Conservation (phyloP, 2,329 filamentous ascomycete species). For the Clonostachys solani region DNA sequence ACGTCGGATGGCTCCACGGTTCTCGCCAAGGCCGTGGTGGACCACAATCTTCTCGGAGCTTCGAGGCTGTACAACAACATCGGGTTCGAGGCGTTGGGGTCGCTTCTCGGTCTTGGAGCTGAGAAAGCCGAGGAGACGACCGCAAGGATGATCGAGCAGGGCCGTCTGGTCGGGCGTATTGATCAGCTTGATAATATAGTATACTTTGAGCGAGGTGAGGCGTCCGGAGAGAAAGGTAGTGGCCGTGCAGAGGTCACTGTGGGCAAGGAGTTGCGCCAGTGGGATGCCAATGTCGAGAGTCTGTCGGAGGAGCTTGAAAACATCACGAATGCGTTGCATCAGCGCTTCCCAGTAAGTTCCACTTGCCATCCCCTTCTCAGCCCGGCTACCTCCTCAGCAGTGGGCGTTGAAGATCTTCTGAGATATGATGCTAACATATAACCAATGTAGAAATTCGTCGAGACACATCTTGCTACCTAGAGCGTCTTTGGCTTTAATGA, state of each 20-base stretch:
- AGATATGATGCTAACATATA: conserved; percentile 4
- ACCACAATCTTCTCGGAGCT: conserved; percentile 89
- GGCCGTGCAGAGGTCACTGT: conserved; percentile 59
- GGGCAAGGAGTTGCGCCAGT: conserved; percentile 71
- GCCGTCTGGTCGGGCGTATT: conserved; percentile 79
- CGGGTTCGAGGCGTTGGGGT: conserved; percentile 68
- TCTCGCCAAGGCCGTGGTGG: conserved; percentile 86
- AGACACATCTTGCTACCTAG: conserved; percentile 39
- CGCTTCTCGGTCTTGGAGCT: conserved; percentile 71
- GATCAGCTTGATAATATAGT: conserved; percentile 90
- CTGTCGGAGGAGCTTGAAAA: conserved; percentile 87
- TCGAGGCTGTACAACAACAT: conserved; percentile 80
- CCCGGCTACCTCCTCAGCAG: not conserved
- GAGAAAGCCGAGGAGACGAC: conserved; percentile 88
- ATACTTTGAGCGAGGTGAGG: conserved; percentile 76
- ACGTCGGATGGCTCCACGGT: conserved; percentile 92
- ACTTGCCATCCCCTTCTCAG: conserved; percentile 5
- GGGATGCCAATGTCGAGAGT: conserved; percentile 85
- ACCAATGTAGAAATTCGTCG: conserved; percentile 47
- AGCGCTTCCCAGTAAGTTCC: conserved; percentile 65
- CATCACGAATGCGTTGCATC: conserved; percentile 75
- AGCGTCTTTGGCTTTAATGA: not conserved
- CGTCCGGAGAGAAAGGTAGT: conserved; percentile 63
- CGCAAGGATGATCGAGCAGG: conserved; percentile 93
- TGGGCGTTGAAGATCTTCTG: not conserved